These are phyloP conservation scores for Rhodotorula paludigena DNA, from an alignment of 768 basidiomycete genomes.

Conservation along the genomic window DNA sequence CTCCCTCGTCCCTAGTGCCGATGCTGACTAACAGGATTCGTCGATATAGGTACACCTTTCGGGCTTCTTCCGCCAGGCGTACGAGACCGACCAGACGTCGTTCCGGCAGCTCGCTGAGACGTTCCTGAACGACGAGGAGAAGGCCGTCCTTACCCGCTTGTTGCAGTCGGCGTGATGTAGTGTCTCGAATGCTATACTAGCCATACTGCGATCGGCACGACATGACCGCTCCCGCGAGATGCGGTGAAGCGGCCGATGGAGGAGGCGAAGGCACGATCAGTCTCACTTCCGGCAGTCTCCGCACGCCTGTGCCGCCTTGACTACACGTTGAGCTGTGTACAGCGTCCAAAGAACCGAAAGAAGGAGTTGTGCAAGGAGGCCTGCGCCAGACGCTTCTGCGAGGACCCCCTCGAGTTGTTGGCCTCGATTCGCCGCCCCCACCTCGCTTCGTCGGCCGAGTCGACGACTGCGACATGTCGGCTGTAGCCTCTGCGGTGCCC, in stretches of 20 bases:
- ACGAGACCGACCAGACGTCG: conserved; percentile 44
- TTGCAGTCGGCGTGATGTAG: conserved; percentile 12
- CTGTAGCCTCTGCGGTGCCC: not conserved
- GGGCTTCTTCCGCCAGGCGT: conserved; percentile 45
- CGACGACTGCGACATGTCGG: not conserved
- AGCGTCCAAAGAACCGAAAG: no score
- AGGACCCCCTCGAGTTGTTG: no score
- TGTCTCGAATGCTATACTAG: no score
- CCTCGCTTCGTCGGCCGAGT: not conserved
- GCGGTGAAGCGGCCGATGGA: no score
- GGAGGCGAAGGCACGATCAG: no score
- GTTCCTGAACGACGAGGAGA: conserved; percentile 32
- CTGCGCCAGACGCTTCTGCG: not conserved
- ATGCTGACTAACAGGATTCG: not conserved
- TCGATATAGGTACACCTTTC: conserved; percentile 45
- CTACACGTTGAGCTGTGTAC: no score
- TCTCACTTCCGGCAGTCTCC: not conserved
- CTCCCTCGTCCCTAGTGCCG: not conserved
- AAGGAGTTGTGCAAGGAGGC: no score
- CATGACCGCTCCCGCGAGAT: no score
- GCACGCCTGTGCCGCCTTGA: no score
- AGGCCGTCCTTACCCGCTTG: conserved; percentile 22
- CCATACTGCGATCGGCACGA: no score
- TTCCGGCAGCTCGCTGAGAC: conserved; percentile 34
- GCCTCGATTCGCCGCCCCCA: not conserved